Evolutionary conservation across 2,329 filamentous ascomycete species (phyloP).

Genomic region (Domatiomyces catenatus): DNA sequence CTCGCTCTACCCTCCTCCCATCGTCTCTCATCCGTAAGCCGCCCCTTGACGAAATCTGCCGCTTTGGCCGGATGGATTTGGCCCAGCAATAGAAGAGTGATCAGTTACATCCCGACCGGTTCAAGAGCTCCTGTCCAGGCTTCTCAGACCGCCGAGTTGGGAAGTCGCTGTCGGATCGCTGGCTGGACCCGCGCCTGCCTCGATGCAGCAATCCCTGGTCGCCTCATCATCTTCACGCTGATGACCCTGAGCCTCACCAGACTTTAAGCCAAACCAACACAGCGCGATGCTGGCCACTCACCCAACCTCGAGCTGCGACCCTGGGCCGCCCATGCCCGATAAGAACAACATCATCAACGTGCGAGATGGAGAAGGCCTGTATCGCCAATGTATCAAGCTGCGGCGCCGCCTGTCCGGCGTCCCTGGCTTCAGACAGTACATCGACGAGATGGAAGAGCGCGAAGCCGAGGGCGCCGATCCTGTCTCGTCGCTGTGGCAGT

Average conservation of each 20-base stretch:
- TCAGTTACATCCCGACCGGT: no score
- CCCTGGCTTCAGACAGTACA: constrained; percentile 61
- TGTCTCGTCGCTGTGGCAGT: constrained; percentile 80
- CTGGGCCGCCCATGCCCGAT: constrained; percentile 53
- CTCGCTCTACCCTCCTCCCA: background rate
- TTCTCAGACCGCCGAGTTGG: no score
- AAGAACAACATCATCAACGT: constrained; percentile 95
- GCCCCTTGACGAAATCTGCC: background rate
- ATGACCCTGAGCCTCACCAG: background rate
- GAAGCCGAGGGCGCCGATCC: constrained; percentile 54
- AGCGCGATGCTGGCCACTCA: constrained; percentile 22
- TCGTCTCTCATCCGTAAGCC: background rate
- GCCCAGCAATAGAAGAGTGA: no score
- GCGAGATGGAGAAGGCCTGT: constrained; percentile 85
- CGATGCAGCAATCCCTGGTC: background rate
- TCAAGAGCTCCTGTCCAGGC: no score
- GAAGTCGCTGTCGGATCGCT: background rate
- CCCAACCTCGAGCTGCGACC: constrained; percentile 20
- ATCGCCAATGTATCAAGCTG: constrained; percentile 82
- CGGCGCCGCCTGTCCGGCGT: constrained; percentile 70
- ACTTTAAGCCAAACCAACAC: background rate
- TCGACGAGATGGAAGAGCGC: constrained; percentile 57
- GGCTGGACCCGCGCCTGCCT: background rate
- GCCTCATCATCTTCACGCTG: background rate
- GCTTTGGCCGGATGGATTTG: background rate